These are phyloP conservation scores for Exidia glandulosa DNA, from an alignment of 768 basidiomycete species.

Conservation along the genomic window DNA sequence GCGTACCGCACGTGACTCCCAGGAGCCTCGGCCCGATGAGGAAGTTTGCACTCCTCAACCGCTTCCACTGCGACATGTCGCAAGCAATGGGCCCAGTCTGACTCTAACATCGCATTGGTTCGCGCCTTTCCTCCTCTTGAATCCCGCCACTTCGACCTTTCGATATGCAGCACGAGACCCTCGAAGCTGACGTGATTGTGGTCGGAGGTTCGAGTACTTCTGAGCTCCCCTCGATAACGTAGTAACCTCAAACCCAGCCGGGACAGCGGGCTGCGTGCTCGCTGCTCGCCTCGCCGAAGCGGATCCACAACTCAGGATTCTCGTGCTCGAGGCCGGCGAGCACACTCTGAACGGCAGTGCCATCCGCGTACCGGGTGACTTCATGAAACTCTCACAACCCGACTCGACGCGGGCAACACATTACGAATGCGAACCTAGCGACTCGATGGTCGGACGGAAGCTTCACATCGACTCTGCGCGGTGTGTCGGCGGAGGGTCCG, in stretches of 20 bases:
- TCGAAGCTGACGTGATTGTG: no score
- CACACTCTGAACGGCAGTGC: constrained; percentile 32
- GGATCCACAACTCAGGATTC: constrained; percentile 43
- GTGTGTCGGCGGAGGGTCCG: constrained; percentile 51
- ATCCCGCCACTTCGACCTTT: no score
- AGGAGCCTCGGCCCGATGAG: no score
- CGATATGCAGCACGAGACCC: no score
- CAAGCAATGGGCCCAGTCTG: no score
- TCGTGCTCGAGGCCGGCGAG: constrained; percentile 50
- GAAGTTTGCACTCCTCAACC: no score
- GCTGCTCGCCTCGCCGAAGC: constrained; percentile 45
- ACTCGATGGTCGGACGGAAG: constrained; percentile 34
- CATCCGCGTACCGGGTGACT: constrained; percentile 47
- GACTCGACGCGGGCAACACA: constrained; percentile 32
- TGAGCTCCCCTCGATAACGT: no score
- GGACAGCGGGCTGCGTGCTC: constrained; percentile 45
- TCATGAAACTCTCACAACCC: constrained; percentile 29
- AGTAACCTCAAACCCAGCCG: constrained; percentile 20
- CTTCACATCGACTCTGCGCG: constrained; percentile 34
- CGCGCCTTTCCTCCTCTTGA: no score
- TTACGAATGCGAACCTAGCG: constrained; percentile 28
- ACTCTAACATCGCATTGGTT: no score
- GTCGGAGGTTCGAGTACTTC: no score
- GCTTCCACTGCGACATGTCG: no score
- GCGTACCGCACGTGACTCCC: no score